phyloP scores from a whole-genome alignment of 2,329 filamentous ascomycete species.

The Fusarium vanettenii region DNA sequence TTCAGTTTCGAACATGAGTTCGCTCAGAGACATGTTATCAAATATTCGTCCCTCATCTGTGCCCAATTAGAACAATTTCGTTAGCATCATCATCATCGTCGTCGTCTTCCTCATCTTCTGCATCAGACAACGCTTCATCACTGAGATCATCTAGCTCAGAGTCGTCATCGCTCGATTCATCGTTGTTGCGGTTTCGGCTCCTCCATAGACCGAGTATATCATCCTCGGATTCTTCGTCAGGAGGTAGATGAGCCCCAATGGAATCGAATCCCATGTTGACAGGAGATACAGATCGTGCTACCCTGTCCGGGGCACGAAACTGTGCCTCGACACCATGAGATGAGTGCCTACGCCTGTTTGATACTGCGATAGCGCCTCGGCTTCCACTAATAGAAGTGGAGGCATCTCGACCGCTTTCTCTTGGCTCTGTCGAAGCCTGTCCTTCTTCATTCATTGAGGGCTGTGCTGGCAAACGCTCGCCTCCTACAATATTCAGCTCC shows the following conservation, averaged over 20 bases:
- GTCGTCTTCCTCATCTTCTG: slow-evolving; percentile 59
- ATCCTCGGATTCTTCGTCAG: slow-evolving; percentile 61
- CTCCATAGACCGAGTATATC: slow-evolving; percentile 71
- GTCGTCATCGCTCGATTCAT: slow-evolving; percentile 61
- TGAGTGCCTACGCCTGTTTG: slow-evolving; percentile 53
- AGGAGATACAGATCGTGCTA: slow-evolving; percentile 60
- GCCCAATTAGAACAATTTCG: slow-evolving; percentile 63
- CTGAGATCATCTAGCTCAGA: slow-evolving; percentile 56
- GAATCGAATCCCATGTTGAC: slow-evolving; percentile 42
- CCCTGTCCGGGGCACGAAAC: slow-evolving; percentile 52
- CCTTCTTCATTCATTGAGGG: slow-evolving; percentile 40
- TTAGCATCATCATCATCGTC: slow-evolving; percentile 63
- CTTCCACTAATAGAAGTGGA: slow-evolving; percentile 21
- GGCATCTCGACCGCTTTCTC: slow-evolving; percentile 21
- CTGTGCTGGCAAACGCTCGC: slow-evolving; percentile 44
- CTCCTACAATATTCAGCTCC: slow-evolving; percentile 70
- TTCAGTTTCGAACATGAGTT: not conserved
- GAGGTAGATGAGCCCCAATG: slow-evolving; percentile 41
- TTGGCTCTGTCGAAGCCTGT: slow-evolving; percentile 13
- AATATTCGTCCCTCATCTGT: slow-evolving; percentile 53
- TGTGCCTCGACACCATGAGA: slow-evolving; percentile 51
- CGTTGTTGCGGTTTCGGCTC: slow-evolving; percentile 57
- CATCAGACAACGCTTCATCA: slow-evolving; percentile 53
- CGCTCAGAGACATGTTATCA: slow-evolving; percentile 7
- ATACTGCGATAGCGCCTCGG: slow-evolving; percentile 21